Evolutionary conservation across 2,329 filamentous ascomycete species (phyloP), one percentile per base, ranked within the genome.

Genomic region (Colletotrichum lentis): DNA sequence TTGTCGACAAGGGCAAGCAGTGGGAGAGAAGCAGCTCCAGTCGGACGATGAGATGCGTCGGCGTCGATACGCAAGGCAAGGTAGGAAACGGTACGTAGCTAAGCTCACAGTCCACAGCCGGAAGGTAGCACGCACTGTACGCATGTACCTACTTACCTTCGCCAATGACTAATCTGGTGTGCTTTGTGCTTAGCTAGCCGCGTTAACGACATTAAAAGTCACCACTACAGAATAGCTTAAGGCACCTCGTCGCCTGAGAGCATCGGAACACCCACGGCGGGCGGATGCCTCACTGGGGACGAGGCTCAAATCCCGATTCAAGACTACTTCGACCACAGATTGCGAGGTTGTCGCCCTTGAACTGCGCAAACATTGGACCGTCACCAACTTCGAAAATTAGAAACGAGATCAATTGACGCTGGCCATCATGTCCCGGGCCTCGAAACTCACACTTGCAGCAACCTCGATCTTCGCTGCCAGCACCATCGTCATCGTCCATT

Each of bases 401-500:
- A 39, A 16, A 8, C 31, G 16, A 31, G 27, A 14, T 1, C 57
- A 41, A 27, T 50, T 49, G 53, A 7, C 27, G 20, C 24, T 31
- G 35, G 16, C 35, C 50, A 76, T 65, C 69, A 99, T 99, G 96
- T 99, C 96, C 66, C 90, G 89, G 74, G 91, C 93, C 67, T 94
- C 96, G 20, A 97, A 97, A 77, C 79, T 96, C 72, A 97, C 96
- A 16, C 84, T 99, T 31, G 84, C 89, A 59, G 88, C 87, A 52
- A 97, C 94, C 0, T 91, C 92, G 41, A 81, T 93, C 71, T 90
- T 92, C 73, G 91, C 95, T 31, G 85, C 88, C 60, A 84, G 87
- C 71, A 96, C 94, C 55, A 88, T 99, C 70, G 82, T 89, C 72
- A 89, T 96, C 73, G 96, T 99, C 54, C 96, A 99, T 78, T 94